Evolutionary conservation across 352 stramenopile species (phyloP), one percentile per base, ranked within the genome.

Genomic region (Phytopythium oedochilum): DNA sequence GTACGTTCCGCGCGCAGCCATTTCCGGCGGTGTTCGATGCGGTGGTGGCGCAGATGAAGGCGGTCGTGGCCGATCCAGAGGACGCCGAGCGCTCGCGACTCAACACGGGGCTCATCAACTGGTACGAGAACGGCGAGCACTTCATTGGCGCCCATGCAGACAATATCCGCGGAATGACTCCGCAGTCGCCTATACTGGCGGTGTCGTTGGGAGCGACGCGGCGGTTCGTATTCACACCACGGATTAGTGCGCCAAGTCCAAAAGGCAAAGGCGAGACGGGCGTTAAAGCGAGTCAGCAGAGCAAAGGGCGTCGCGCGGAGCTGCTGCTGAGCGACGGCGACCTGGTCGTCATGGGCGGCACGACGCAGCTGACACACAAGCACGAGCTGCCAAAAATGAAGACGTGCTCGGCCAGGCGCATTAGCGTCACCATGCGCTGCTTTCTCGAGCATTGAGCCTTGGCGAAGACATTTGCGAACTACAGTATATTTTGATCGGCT

Each of bases 111-210:
- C 64, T 96, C 5, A 55, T 89, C 26, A 96, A 95, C 53, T 96
- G 85, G 87, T 96, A 96, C 57, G 69, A 72, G 5, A 63, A 89
- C 45, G 82, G 79, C 26, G 66, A 92, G 38, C 79, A 96, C 57
- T 87, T 88, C 59, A 91, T 96, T 42, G 87, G 83, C 8, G 68
- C 83, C 0, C 87, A 94, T 52, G 71, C 78, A 0, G 87, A 96
- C 50, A 69, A 92, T 49, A 84, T 90, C 52, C 43, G 58, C 9
- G 64, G 75, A 26, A 68, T 96, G 36, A 60, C 76, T 25, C 34
- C 43, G 8, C 50, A 66, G 2, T 78, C 67, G 42, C 85, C 85
- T 1, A 86, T 94, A 38, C 63, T 88, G 12, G 75, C 76, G 10
- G 50, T 94, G n/a, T 90, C 82, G 0, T 73, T 87, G 49, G 82